Conservation (phyloP, 371 early-diverging fungal species). For the Mucor lusitanicus region DNA sequence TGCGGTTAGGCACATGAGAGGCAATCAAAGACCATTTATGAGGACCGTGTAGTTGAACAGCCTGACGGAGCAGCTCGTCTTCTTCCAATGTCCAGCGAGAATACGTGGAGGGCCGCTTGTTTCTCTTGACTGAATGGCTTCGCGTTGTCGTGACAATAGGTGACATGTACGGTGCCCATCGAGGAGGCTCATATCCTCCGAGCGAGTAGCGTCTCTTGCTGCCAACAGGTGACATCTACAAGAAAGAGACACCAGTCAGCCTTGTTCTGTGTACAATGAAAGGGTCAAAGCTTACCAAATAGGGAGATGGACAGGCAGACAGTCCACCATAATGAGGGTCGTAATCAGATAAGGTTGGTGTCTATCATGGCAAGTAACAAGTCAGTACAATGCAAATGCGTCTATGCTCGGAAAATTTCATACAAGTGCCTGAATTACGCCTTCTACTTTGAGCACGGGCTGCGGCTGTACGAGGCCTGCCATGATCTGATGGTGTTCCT, state of each 20-base stretch:
- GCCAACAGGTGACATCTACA: constrained; percentile 11
- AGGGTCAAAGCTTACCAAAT: constrained; percentile 2
- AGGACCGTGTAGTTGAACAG: constrained; percentile 50
- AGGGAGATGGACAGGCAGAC: constrained; percentile 15
- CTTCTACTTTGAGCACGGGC: constrained; percentile 18
- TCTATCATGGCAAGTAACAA: neutral
- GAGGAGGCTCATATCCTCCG: constrained; percentile 22
- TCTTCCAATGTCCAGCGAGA: constrained; percentile 55
- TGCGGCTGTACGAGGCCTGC: constrained; percentile 16
- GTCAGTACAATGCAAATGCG: neutral
- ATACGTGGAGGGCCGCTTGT: constrained; percentile 44
- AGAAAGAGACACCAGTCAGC: neutral
- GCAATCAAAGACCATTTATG: constrained; percentile 70
- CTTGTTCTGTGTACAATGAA: neutral
- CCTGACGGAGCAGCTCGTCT: constrained; percentile 46
- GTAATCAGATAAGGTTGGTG: constrained; percentile 16
- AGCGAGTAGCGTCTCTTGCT: constrained; percentile 26
- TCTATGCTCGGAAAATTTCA: constrained; percentile 1
- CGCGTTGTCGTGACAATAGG: constrained; percentile 36
- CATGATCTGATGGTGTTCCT: constrained; percentile 10
- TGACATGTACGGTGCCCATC: constrained; percentile 32
- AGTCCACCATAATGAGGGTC: constrained; percentile 15
- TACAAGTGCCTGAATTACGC: constrained; percentile 18
- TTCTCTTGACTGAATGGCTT: constrained; percentile 36
- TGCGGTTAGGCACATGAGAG: constrained; percentile 62